Conservation (phyloP, 2,329 filamentous ascomycete species). For the Boeremia exigua region DNA sequence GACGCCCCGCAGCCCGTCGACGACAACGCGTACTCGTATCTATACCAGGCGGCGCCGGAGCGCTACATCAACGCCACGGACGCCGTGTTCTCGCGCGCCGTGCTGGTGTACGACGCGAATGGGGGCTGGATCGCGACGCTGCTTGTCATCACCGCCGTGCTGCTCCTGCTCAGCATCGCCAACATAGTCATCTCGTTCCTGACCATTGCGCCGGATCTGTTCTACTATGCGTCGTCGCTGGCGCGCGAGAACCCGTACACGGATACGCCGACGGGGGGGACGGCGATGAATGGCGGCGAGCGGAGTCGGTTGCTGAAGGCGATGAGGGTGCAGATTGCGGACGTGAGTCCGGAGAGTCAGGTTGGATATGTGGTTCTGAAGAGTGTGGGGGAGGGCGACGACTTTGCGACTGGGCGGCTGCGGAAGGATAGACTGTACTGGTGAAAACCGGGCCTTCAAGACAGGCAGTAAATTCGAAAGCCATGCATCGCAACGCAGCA, state of each 20-base stretch:
- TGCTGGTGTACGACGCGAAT: too few relatives aligned
- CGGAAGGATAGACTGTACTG: not conserved
- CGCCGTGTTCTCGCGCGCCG: too few relatives aligned
- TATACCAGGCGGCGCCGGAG: too few relatives aligned
- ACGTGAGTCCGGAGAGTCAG: conserved; percentile 15
- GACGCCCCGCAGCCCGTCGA: too few relatives aligned
- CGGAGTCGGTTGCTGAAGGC: conserved; percentile 25
- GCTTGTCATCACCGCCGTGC: not conserved
- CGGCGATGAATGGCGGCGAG: conserved; percentile 24
- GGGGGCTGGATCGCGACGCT: not conserved
- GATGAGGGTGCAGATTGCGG: conserved; percentile 27
- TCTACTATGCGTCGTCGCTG: conserved; percentile 26
- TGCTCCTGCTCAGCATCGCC: not conserved
- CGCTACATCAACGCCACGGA: too few relatives aligned
- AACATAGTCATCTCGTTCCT: too few relatives aligned
- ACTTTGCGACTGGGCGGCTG: not conserved
- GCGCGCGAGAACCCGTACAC: conserved; percentile 32
- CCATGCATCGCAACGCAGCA: too few relatives aligned
- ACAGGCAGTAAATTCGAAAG: too few relatives aligned
- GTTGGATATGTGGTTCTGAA: conserved; percentile 31
- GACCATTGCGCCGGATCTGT: conserved; percentile 23
- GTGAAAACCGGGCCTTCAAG: too few relatives aligned
- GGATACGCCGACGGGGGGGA: conserved; percentile 18
- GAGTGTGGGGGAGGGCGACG: not conserved
- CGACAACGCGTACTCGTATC: too few relatives aligned